Evolutionary conservation across 495 filamentous ascomycete genomes (phyloP).

Genomic region (Aspergillus saccharolyticus): DNA sequence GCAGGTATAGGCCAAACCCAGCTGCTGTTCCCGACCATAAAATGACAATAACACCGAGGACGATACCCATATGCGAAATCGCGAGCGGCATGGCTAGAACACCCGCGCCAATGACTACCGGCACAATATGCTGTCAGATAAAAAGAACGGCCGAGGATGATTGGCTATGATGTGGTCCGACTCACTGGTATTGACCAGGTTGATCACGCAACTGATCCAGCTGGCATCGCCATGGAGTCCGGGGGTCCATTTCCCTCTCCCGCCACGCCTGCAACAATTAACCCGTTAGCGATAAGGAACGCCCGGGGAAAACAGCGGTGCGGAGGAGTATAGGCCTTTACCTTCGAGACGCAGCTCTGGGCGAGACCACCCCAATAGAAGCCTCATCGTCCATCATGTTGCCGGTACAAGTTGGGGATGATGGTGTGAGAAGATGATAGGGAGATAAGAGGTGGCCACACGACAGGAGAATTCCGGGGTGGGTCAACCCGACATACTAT

Average conservation of each 20-base stretch:
- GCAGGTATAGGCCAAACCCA: constrained; percentile 91
- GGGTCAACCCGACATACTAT: constrained; percentile 24
- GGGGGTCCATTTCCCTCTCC: constrained; percentile 47
- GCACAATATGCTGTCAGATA: constrained; percentile 4
- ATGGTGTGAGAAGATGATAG: constrained; percentile 9
- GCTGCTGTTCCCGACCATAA: constrained; percentile 85
- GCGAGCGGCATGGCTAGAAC: constrained; percentile 92
- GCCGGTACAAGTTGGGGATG: not conserved
- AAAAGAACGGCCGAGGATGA: not conserved
- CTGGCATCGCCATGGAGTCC: constrained; percentile 65
- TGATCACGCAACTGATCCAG: constrained; percentile 89
- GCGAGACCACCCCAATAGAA: constrained; percentile 23
- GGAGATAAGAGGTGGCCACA: constrained; percentile 18
- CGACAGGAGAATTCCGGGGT: constrained; percentile 17
- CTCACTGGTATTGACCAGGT: constrained; percentile 84
- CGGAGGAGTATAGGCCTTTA: constrained; percentile 15
- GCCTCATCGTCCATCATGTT: constrained; percentile 35
- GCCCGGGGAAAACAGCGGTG: not conserved
- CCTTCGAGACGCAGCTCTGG: constrained; percentile 29
- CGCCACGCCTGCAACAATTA: constrained; percentile 32
- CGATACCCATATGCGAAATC: constrained; percentile 85
- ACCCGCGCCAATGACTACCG: constrained; percentile 82
- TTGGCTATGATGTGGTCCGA: constrained; percentile 1
- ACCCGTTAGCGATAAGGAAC: constrained; percentile 17
- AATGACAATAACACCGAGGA: constrained; percentile 76